Evolutionary conservation across 1,139 yeast genomes (phyloP), one percentile per base, ranked within the genome.

Genomic region (Saccharomyces hybrid): DNA sequence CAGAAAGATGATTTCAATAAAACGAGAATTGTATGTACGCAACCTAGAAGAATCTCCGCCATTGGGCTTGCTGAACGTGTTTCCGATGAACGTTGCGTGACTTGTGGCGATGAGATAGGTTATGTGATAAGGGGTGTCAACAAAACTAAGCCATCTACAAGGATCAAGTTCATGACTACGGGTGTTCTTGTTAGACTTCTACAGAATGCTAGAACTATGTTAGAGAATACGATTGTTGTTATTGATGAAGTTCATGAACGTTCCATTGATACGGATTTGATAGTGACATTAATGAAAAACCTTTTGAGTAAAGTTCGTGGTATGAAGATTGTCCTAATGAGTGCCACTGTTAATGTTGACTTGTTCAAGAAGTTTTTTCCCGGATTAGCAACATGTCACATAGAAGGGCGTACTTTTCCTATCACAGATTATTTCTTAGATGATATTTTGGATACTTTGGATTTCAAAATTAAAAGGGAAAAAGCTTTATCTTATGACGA

Each of bases 211-310:
- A 57, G 56, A 24, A 56, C 57, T 1, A 73, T 82, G 50, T 76
- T 89, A 55, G 76, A 79, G n/a, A 74, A 80, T 54, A 71, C 74
- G 0, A 65, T 73, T 32, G 63, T 91, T 27, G 83, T 93, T 48
- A 83, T 93, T 51, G 99, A 93, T 74, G 99, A 93, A 71, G 98
- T 93, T 12, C 99, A 93, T 67, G 99, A 93, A 71, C 75, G 98
- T 60, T 89, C 97, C 0, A 81, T 93, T 51, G 98, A 93, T 64
- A 83, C 95, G 58, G 98, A 93, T 69, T 83, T 91, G 58, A 75
- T 93, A 53, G 76, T 93, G 51, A 88, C 90, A 51, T 78, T 91
- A 53, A 74, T 93, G 59, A 89, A 88, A 64, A 78, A 78, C 48
- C 71, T 88, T 11, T 61, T 80, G 60, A 70, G 72, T 7, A 71